A percentile compares a stretch with the other conserved stretches of the same genome.
These are phyloP conservation scores for Piloderma croceum DNA, from an alignment of 768 basidiomycete species.

Conservation along the genomic window DNA sequence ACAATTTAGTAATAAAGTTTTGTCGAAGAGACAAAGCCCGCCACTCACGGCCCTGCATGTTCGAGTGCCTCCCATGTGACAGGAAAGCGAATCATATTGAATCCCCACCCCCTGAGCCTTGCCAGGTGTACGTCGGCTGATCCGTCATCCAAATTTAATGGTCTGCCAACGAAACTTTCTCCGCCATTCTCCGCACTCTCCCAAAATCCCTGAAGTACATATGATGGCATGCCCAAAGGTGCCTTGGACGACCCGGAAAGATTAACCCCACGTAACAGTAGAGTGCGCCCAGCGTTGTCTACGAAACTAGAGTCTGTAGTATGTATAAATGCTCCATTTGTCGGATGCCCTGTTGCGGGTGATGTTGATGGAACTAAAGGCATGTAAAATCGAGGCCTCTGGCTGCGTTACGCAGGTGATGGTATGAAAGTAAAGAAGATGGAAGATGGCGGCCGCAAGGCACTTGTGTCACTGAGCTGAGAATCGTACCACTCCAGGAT, in stretches of 20 bases:
- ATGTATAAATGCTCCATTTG: conserved; percentile 51
- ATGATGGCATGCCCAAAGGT: conserved; percentile 64
- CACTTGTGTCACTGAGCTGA: too few species aligned
- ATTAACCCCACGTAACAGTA: conserved; percentile 92
- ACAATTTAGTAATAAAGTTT: background rate
- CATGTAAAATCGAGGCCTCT: too few species aligned
- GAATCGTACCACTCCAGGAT: too few species aligned
- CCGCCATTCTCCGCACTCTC: conserved; percentile 65
- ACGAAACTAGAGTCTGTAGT: conserved; percentile 67
- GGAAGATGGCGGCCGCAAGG: too few species aligned
- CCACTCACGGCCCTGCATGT: conserved; percentile 88
- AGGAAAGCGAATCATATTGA: conserved; percentile 75
- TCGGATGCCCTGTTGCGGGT: conserved; percentile 48
- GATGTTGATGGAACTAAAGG: conserved; percentile 52
- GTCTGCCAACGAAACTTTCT: conserved; percentile 67
- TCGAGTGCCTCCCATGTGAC: conserved; percentile 96
- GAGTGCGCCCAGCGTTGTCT: conserved; percentile 65
- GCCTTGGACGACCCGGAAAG: conserved; percentile 86
- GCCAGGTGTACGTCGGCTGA: conserved; percentile 81
- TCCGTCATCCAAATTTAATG: conserved; percentile 80
- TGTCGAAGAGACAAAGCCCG: background rate
- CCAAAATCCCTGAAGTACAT: conserved; percentile 76
- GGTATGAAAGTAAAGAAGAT: too few species aligned
- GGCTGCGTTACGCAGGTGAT: too few species aligned
- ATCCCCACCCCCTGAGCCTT: conserved; percentile 90